These are phyloP conservation scores for Paxillus rubicundulus DNA, from an alignment of 768 basidiomycete species.

Conservation along the genomic window DNA sequence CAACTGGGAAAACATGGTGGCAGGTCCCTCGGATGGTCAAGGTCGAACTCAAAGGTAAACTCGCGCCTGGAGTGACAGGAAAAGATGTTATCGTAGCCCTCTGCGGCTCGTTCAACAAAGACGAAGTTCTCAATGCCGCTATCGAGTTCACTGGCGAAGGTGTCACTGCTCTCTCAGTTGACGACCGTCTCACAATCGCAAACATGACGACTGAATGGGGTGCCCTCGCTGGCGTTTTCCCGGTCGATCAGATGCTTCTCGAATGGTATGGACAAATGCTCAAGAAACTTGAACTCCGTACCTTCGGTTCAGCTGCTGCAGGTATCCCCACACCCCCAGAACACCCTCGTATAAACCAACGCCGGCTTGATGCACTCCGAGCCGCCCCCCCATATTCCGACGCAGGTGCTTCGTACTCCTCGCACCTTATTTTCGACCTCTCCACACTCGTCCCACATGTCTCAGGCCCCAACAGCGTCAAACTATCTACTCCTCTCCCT, in stretches of 20 bases:
- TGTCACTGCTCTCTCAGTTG: slow-evolving; percentile 70
- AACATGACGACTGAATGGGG: slow-evolving; percentile 99
- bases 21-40: slow-evolving; percentile 96
- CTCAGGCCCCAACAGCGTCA: slow-evolving; percentile 97
- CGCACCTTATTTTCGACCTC: slow-evolving; percentile 88
- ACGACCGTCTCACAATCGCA: slow-evolving; percentile 94
- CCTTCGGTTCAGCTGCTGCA: slow-evolving; percentile 54
- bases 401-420: slow-evolving; percentile 72
- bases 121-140: slow-evolving; percentile 95
- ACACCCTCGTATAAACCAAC: slow-evolving; percentile 84
- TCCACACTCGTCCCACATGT: slow-evolving; percentile 93
- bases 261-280: slow-evolving; percentile 83
- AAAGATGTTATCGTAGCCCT: slow-evolving; percentile 98
- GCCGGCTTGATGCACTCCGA: slow-evolving; percentile 65
- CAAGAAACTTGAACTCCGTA: slow-evolving; percentile 69
- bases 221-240: slow-evolving; percentile 93
- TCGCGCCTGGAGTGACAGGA: slow-evolving; percentile 89
- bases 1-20: slow-evolving; percentile 99
- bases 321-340: slow-evolving; percentile 66
- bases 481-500: slow-evolving; percentile 91
- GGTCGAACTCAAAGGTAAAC: slow-evolving; percentile 81
- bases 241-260: slow-evolving; percentile 78
- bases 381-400: slow-evolving; percentile 62
- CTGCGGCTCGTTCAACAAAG: slow-evolving; percentile 92
- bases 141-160: slow-evolving; percentile 96